Evolutionary conservation across 148 eudicot genomes (phyloP), one percentile per base, ranked within the genome.

Genomic region (Chenopodium album): DNA sequence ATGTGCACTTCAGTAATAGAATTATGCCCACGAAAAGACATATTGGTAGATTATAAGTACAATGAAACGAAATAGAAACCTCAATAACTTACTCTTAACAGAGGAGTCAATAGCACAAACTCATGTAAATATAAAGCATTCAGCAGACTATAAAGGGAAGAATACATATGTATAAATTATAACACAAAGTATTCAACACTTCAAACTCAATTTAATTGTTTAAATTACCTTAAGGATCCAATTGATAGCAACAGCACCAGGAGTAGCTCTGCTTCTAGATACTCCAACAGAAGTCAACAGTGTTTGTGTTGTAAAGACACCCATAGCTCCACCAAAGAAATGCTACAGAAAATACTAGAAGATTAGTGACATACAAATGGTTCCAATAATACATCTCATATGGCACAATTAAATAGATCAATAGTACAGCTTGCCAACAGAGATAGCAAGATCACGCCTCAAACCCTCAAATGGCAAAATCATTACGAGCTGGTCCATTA

Each of bases 251-350:
- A 96, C 99, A 76, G 99, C 99, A 54, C 99, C 93, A 71, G 93
- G 91, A 54, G 92, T 80, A 65, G 92, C 83, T 76, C 79, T 85
- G 86, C 86, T 88, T 86, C 88, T 88, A 77, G 97, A 91, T 26
- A 92, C 89, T 85, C 99, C 99, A 84, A 96, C 90, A 54, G 99
- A 96, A 80, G 84, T 84, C 82, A 96, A 77, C 87, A 94, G 91
- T 4, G 98, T 88, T 83, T 94, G 98, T 71, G 98, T 96, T 2
- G 99, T 96, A 83, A 96, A 96, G 81, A 96, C 99, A 48, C 99
- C 92, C 94, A 96, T 96, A 41, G 99, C 99, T 84, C 99, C 99
- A 80, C 99, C 99, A 86, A 96, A 96, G 81, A 96, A 92, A 89
- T 96, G 97, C 98, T 96, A 82, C 73, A 88, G 47, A 52, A 29